Percentiles rank a stretch among this genome's conserved stretches.
These are phyloP conservation scores for Macroventuria anomochaeta DNA, from an alignment of 2,329 filamentous ascomycete genomes.

Conservation along the genomic window DNA sequence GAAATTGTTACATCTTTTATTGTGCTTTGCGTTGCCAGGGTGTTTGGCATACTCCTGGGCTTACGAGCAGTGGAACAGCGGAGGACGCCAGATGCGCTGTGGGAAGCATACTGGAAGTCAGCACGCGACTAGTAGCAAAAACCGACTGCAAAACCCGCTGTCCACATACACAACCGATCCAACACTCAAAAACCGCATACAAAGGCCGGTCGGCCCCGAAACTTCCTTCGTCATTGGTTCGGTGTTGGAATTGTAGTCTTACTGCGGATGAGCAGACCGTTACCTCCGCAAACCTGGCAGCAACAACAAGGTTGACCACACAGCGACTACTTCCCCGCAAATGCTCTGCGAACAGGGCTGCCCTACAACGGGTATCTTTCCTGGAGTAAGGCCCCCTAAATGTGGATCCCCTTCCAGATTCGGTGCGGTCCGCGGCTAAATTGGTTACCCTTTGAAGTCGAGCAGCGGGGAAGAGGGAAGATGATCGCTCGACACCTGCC, in stretches of 20 bases:
- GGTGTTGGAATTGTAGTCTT: background rate
- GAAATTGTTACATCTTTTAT: conserved; percentile 13
- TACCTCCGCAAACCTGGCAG: background rate
- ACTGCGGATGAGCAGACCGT: conserved; percentile 1
- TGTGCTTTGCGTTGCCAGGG: conserved; percentile 3
- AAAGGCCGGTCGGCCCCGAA: conserved; percentile 3
- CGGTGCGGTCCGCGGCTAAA: conserved; percentile 17
- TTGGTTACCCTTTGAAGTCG: background rate
- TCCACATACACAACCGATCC: background rate
- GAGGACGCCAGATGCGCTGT: conserved; percentile 19
- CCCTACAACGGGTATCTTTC: too few relatives aligned
- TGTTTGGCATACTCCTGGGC: background rate
- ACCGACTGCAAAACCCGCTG: background rate
- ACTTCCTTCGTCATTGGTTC: background rate
- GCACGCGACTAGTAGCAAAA: background rate
- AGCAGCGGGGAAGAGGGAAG: conserved; percentile 16
- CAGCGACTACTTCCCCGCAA: background rate
- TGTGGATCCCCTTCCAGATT: conserved; percentile 2
- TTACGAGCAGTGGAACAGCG: conserved; percentile 10
- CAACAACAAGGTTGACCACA: background rate
- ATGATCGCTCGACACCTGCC: background rate
- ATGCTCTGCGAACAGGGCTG: background rate
- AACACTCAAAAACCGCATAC: background rate
- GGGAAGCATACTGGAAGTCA: conserved; percentile 10
- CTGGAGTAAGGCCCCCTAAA: background rate